Conservation (phyloP, 192 early-diverging fungal species). For the Pilobolus umbonatus region DNA sequence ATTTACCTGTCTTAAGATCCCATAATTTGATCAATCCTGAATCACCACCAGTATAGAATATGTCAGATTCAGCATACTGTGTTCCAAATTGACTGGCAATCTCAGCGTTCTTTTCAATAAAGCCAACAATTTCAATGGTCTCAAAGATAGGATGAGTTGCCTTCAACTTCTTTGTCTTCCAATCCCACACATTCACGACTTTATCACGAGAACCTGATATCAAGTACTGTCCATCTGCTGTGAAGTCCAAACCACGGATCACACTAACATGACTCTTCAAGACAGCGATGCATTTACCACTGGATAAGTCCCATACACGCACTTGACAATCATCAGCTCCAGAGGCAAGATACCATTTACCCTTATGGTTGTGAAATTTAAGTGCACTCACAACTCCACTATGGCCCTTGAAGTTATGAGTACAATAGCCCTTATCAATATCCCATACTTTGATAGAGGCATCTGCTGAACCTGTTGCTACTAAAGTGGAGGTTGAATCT, state of each 20-base stretch:
- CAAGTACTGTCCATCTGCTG: slow-evolving; percentile 61
- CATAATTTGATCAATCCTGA: slow-evolving; percentile 79
- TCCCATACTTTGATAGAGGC: slow-evolving; percentile 96
- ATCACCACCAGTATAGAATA: slow-evolving; percentile 88
- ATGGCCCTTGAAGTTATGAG: slow-evolving; percentile 95
- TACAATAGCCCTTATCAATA: slow-evolving; percentile 85
- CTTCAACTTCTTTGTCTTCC: slow-evolving; percentile 54
- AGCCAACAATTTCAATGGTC: slow-evolving; percentile 78
- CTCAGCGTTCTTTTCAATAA: slow-evolving; percentile 45
- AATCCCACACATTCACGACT: slow-evolving; percentile 86
- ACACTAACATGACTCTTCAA: slow-evolving; percentile 86
- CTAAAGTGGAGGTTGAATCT: slow-evolving; percentile 83
- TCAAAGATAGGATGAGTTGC: slow-evolving; percentile 90
- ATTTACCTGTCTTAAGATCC: slow-evolving; percentile 73
- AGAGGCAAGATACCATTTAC: slow-evolving; percentile 67
- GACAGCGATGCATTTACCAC: slow-evolving; percentile 65
- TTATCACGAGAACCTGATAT: slow-evolving; percentile 87
- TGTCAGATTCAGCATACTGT: slow-evolving; percentile 30
- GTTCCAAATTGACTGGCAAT: slow-evolving; percentile 34
- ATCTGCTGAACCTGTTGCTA: slow-evolving; percentile 96
- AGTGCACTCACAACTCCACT: slow-evolving; percentile 80
- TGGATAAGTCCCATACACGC: slow-evolving; percentile 84
- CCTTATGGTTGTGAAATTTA: slow-evolving; percentile 68
- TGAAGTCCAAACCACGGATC: slow-evolving; percentile 84
- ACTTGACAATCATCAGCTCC: slow-evolving; percentile 90